Base-by-base conservation (phyloP, 129 eudicot species). In the Artemisia argyi region DNA sequence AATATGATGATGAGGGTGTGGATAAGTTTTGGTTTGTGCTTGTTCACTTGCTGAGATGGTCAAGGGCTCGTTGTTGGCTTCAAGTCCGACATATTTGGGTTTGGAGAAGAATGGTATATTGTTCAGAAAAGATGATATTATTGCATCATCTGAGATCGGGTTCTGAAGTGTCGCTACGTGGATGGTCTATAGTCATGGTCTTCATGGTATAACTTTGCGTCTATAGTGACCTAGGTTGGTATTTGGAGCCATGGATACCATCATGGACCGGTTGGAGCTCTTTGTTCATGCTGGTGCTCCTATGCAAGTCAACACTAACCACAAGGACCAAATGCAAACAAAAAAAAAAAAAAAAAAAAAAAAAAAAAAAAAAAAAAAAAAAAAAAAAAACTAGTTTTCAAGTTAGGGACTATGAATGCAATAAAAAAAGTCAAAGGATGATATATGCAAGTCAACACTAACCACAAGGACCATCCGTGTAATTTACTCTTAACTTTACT, bases 241-340 rank as follows among this genome's bases (percentile, higher is more conserved):
- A 15, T 32, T 65, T 44, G 53, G 22, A 44, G 14, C 30, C 70
- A 8, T 32, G 20, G 56, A 18, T 11, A 46, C 20, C 48, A 49
- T 48, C 35, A 24, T 61, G 22, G 47, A 42, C 12, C 13, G 70
- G 70, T n/a, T 73, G 50, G 71, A 42, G 65, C 55, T 73, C 9
- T 30, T 52, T 39, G 65, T 49, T 28, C 18, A 3, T 30, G 61
- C 15, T 20, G 69, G 62, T 61, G 3, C 4, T 3, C 14, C 42
- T 71, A 20, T 57, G 12, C 52, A 39, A 63, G 71, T n/a, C n/a
- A n/a, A n/a, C n/a, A n/a, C n/a, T n/a, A n/a, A n/a, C n/a, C n/a
- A n/a, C n/a, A n/a, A n/a, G n/a, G n/a, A n/a, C n/a, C n/a, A n/a
- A n/a, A n/a, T n/a, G n/a, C n/a, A n/a, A n/a, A n/a, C n/a, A n/a